phyloP scores from a whole-genome alignment of 2,329 filamentous ascomycete genomes.

The Canariomyces notabilis region DNA sequence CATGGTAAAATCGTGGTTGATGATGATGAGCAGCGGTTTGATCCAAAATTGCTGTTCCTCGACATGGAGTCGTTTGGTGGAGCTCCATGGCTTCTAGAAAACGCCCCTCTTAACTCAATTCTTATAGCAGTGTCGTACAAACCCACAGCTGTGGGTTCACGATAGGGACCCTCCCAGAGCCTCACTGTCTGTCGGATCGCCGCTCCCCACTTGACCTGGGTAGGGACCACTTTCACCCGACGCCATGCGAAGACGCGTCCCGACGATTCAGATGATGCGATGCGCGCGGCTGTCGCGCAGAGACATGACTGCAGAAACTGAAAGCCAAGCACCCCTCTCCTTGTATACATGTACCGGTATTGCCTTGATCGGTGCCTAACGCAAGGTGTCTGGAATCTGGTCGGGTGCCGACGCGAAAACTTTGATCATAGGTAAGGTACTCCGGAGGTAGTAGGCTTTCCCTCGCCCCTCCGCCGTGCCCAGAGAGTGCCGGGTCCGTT shows the following conservation, averaged over 20 bases:
- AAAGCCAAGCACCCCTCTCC: neutral
- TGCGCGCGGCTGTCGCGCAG: conserved; percentile 17
- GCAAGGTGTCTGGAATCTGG: neutral
- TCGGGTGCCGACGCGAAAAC: no score
- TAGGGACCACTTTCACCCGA: conserved; percentile 23
- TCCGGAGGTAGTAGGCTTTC: neutral
- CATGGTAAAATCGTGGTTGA: conserved; percentile 5
- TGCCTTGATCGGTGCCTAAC: neutral
- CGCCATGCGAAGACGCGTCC: conserved; percentile 20
- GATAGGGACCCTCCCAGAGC: conserved; percentile 29
- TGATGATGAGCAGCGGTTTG: conserved; percentile 3
- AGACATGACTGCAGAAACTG: neutral
- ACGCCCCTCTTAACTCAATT: conserved; percentile 25
- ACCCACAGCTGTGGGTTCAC: conserved; percentile 29
- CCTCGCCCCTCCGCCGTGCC: neutral
- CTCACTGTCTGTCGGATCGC: conserved; percentile 26
- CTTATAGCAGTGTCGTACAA: conserved; percentile 27
- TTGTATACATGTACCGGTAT: neutral
- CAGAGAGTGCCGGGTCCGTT: neutral
- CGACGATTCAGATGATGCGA: neutral
- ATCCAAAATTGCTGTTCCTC: conserved; percentile 17
- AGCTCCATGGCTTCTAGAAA: conserved; percentile 24
- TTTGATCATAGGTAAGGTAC: no score
- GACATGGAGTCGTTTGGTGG: conserved; percentile 17
- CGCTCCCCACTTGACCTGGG: conserved; percentile 22